Conservation (phyloP, 2,329 filamentous ascomycete genomes). For the Albifimbria verrucaria region DNA sequence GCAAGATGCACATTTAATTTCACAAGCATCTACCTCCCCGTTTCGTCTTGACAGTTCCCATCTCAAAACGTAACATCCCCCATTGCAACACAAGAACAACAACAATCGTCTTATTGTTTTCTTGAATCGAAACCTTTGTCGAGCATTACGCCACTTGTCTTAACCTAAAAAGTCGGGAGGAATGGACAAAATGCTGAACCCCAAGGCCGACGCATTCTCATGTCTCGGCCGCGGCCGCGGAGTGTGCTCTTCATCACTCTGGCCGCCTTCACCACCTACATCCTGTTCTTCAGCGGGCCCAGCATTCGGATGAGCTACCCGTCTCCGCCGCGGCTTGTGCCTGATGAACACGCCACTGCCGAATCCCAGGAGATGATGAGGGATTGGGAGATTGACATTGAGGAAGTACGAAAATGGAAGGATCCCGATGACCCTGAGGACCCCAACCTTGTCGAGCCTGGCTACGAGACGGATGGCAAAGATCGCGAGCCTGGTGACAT, state of each 20-base stretch:
- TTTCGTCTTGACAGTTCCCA: background rate
- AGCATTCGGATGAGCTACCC: constrained; percentile 21
- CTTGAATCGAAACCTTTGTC: background rate
- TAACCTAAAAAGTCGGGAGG: constrained; percentile 12
- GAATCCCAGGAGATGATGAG: constrained; percentile 7
- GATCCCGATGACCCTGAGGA: constrained; percentile 33
- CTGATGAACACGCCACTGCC: constrained; percentile 17
- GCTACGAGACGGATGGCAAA: constrained; percentile 34
- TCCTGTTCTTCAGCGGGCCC: constrained; percentile 36
- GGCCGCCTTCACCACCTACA: constrained; percentile 39
- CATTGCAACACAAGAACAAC: background rate
- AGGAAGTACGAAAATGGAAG: constrained; percentile 31
- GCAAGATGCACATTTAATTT: constrained; percentile 3
- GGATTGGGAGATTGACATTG: constrained; percentile 31
- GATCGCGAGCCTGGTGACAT: constrained; percentile 26
- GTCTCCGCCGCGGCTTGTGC: constrained; percentile 21
- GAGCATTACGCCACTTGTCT: constrained; percentile 1
- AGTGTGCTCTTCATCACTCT: constrained; percentile 37
- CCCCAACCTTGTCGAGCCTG: constrained; percentile 29
- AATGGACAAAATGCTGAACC: constrained; percentile 27
- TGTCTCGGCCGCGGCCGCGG: constrained; percentile 36
- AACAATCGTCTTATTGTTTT: background rate
- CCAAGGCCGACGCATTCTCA: constrained; percentile 23
- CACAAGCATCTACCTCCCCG: background rate
- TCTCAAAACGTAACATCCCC: background rate